Conservation (phyloP, 805 yeast genomes). For the Myxozyma neglecta region DNA sequence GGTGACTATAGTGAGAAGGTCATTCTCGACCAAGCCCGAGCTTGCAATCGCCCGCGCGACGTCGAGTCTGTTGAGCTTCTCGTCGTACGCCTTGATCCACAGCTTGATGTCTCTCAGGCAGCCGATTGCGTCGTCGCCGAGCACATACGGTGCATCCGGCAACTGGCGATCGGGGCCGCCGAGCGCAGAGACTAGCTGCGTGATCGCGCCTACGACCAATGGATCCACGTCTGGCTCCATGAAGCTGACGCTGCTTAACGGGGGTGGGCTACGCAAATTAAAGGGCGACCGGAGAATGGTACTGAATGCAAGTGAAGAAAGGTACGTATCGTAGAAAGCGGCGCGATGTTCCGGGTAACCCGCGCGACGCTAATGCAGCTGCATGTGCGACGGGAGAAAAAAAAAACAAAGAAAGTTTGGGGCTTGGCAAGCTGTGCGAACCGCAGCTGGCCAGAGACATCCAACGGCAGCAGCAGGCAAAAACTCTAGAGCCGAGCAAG, state of each 20-base stretch:
- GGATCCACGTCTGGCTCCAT: conserved; percentile 5
- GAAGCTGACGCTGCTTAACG: background rate
- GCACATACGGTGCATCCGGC: conserved; percentile 58
- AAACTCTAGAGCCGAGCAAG: too few species aligned
- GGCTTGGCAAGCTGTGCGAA: too few species aligned
- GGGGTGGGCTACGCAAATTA: background rate
- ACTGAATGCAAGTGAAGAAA: background rate
- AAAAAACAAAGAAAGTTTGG: too few species aligned
- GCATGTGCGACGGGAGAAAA: too few species aligned
- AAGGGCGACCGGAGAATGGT: background rate
- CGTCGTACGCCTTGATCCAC: conserved; percentile 86
- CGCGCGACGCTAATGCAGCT: too few species aligned
- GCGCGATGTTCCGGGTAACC: too few species aligned
- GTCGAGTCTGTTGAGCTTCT: conserved; percentile 63
- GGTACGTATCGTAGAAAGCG: too few species aligned
- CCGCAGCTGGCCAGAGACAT: too few species aligned
- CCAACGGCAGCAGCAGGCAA: too few species aligned
- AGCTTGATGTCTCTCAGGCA: conserved; percentile 84
- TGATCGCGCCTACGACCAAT: background rate
- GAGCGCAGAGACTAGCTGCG: conserved; percentile 69
- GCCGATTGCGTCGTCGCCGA: conserved; percentile 85
- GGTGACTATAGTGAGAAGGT: conserved; percentile 69
- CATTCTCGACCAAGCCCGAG: conserved; percentile 68
- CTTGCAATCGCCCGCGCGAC: conserved; percentile 89
- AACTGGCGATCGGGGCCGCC: conserved; percentile 80